These are phyloP conservation scores for Cucumis sativus DNA, from an alignment of 306 rosid genomes.

Conservation along the genomic window DNA sequence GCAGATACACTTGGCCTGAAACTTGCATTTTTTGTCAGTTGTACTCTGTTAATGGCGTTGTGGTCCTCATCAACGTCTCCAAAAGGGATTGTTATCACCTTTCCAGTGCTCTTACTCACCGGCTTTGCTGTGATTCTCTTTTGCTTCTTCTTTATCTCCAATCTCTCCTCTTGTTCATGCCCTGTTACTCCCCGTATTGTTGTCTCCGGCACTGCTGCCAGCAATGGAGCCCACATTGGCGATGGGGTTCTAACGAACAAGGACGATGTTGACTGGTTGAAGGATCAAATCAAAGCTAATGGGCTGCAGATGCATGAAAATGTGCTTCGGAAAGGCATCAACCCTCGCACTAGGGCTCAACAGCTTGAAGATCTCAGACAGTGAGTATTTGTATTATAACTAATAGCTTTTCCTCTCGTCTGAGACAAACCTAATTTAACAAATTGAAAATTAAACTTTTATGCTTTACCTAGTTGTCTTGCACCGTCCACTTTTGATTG, in stretches of 20 bases:
- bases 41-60: slow-evolving; percentile 24
- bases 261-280: slow-evolving; percentile 84
- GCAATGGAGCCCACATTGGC: background rate
- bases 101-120: slow-evolving; percentile 56
- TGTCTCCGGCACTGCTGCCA: background rate
- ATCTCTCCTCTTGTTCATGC: slow-evolving; percentile 74
- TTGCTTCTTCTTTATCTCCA: slow-evolving; percentile 51
- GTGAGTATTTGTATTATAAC: slow-evolving; percentile 29
- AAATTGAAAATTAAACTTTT: background rate
- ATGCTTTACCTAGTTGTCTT: background rate
- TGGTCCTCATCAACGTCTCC: slow-evolving; percentile 40
- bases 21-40: background rate
- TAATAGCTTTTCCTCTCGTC: background rate
- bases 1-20: background rate
- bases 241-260: slow-evolving; percentile 25
- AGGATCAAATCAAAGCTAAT: slow-evolving; percentile 58
- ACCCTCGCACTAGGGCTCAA: slow-evolving; percentile 71
- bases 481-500: background rate
- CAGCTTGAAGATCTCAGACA: slow-evolving; percentile 73
- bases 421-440: background rate
- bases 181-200: slow-evolving; percentile 20
- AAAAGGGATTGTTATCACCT: slow-evolving; percentile 55
- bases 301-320: slow-evolving; percentile 82
- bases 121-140: slow-evolving; percentile 43
- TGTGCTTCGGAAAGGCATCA: slow-evolving; percentile 83